phyloP scores from a whole-genome alignment of 306 rosid genomes.

The Cucurbita argyrosperma region DNA sequence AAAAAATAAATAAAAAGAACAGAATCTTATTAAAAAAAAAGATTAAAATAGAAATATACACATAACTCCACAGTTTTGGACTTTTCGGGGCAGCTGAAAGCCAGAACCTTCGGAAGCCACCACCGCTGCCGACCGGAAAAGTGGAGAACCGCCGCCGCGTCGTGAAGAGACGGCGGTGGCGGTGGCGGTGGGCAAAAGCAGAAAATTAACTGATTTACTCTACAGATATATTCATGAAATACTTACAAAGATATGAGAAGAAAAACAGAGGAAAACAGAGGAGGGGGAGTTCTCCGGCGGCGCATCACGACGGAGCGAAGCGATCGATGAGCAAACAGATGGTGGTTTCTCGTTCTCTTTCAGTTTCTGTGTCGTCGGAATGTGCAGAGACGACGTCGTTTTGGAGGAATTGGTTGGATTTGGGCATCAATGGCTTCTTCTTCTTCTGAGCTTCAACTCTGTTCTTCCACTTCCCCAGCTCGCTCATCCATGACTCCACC shows the following conservation, averaged over 20 bases:
- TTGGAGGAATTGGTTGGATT: conserved; percentile 6
- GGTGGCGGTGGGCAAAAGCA: neutral
- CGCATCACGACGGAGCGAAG: conserved; percentile 52
- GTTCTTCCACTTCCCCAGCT: conserved; percentile 45
- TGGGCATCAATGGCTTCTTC: conserved; percentile 9
- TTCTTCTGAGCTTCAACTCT: conserved; percentile 17
- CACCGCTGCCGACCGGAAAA: neutral
- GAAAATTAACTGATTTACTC: too few species aligned
- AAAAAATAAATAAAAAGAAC: neutral
- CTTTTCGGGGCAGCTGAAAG: neutral
- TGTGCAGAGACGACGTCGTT: neutral
- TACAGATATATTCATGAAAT: neutral
- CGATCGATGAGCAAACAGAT: conserved; percentile 78
- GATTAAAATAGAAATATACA: neutral
- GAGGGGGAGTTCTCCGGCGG: neutral
- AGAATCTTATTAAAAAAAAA: too few species aligned
- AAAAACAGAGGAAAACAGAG: neutral
- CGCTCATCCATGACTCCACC: conserved; percentile 51
- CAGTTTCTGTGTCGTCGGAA: neutral
- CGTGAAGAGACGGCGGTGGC: neutral
- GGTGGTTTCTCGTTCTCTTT: conserved; percentile 25
- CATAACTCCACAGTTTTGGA: neutral
- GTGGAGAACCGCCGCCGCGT: neutral
- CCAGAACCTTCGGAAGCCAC: neutral
- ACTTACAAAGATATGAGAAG: too few species aligned